A percentile compares a stretch with the other conserved stretches of the same genome.
Evolutionary conservation across 2,329 filamentous ascomycete genomes (phyloP).

Genomic region (Pseudocercospora ulei): DNA sequence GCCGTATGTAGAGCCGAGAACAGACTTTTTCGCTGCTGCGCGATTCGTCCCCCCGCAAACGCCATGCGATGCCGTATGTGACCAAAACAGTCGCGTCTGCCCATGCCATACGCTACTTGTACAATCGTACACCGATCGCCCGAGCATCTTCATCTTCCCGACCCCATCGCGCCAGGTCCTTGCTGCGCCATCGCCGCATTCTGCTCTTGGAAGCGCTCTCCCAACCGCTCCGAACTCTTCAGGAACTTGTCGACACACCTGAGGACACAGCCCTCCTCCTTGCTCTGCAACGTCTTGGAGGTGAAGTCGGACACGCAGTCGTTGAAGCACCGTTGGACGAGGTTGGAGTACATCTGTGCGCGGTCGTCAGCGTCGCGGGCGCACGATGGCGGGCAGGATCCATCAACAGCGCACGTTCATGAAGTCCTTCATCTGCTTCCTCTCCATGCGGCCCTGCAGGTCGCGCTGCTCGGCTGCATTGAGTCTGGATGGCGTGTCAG

Average conservation of each 20-base stretch:
- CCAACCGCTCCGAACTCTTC: conserved; percentile 79
- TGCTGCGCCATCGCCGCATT: conserved; percentile 56
- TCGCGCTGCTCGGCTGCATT: conserved; percentile 75
- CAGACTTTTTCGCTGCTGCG: conserved; percentile 4
- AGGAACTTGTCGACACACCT: conserved; percentile 95
- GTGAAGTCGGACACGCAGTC: conserved; percentile 98
- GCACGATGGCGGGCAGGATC: background rate
- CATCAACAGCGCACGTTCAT: conserved; percentile 63
- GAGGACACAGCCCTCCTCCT: conserved; percentile 85
- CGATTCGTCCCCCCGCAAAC: conserved; percentile 14
- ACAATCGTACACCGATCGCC: conserved; percentile 10
- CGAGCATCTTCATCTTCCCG: conserved; percentile 20
- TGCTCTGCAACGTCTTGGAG: conserved; percentile 79
- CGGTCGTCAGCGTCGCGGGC: background rate
- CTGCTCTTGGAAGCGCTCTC: conserved; percentile 77
- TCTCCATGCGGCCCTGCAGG: conserved; percentile 89
- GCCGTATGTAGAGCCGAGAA: conserved; percentile 15
- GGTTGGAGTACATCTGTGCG: conserved; percentile 57
- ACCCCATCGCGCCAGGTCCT: conserved; percentile 36
- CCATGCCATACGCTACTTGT: conserved; percentile 13
- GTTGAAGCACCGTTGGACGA: conserved; percentile 85
- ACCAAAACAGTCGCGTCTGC: too few relatives aligned
- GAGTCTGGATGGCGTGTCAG: conserved; percentile 46
- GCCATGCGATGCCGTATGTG: conserved; percentile 21
- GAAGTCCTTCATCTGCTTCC: conserved; percentile 98